Percentiles rank a stretch among this genome's conserved stretches.
These are phyloP conservation scores for Candida argentea DNA, from an alignment of 805 yeast species.

Conservation along the genomic window DNA sequence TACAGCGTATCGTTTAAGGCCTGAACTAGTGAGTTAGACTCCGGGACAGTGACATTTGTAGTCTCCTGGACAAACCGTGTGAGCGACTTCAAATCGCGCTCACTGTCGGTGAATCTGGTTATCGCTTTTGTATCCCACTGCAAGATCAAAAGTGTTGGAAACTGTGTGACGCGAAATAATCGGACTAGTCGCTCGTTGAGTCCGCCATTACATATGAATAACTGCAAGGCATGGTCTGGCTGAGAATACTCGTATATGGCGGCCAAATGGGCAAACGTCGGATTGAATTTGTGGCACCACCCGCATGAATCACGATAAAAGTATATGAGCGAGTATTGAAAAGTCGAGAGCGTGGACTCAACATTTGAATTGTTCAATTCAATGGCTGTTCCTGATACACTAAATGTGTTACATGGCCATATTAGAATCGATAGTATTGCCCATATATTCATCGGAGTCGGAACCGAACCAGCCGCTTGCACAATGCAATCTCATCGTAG, in stretches of 20 bases:
- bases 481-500: too few relatives aligned
- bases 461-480: too few relatives aligned
- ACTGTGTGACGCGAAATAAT: conserved; percentile 31
- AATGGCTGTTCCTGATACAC: neutral
- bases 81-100: conserved; percentile 12
- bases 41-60: conserved; percentile 12
- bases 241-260: conserved; percentile 30
- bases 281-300: conserved; percentile 23
- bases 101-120: conserved; percentile 21
- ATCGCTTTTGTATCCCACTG: conserved; percentile 31
- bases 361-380: conserved; percentile 7
- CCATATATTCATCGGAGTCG: too few relatives aligned
- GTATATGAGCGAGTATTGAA: conserved; percentile 32
- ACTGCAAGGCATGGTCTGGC: conserved; percentile 24
- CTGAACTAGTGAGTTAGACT: conserved; percentile 11
- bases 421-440: too few relatives aligned
- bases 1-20: conserved; percentile 4
- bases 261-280: conserved; percentile 28
- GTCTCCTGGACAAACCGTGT: conserved; percentile 7
- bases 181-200: conserved; percentile 20
- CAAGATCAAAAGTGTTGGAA: conserved; percentile 41
- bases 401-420: neutral
- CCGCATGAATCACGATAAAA: conserved; percentile 34
- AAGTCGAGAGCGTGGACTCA: conserved; percentile 9
- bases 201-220: conserved; percentile 21